Base-by-base conservation (phyloP, 2,329 filamentous ascomycete species). In the Talaromyces sp. region DNA sequence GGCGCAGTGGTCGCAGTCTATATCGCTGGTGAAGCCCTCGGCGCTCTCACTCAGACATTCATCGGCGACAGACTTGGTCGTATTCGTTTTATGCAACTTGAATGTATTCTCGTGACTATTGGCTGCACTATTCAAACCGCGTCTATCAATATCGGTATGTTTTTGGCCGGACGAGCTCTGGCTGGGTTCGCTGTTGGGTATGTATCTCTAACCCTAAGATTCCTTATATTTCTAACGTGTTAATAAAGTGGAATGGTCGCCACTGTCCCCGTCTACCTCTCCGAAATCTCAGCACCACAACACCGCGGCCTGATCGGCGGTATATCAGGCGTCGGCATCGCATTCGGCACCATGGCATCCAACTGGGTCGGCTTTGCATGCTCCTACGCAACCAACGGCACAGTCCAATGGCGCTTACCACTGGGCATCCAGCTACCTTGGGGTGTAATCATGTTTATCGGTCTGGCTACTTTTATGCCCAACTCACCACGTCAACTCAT, bases 311-410 rank as follows among this genome's bases (percentile, higher is more conserved):
- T 83, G 13, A 82, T 83, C 58, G 80, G 78, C 15, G 80, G 80
- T 13, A 75, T 80, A 43, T 80, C 78, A 1, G 81, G 81, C 7
- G 79, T 79, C 53, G 81, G 81, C 7, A 81, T 83, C 59, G 75
- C 79, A 2, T 79, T 82, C 53, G 81, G 81, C 10, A 82, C 80
- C 3, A 82, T 82, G 79, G 70, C 74, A 61, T 80, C 79, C 4
- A 84, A 84, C 65, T 84, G 81, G 81, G 76, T 83, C 3, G 81
- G 81, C 2, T 83, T 79, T 62, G 80, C 80, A 0, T 82, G 81
- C 60, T 75, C 77, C 19, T 82, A 77, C 56, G 80, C 81, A 0
- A 73, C 80, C 0, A 81, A 82, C 58, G 81, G 81, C 0, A 64
- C 75, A 3, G 67, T 77, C 0, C 81, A 84, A 65, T 84, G 81